These are phyloP conservation scores for Cunninghamia lanceolata DNA, from an alignment of 75 land plant genomes.

Conservation along the genomic window DNA sequence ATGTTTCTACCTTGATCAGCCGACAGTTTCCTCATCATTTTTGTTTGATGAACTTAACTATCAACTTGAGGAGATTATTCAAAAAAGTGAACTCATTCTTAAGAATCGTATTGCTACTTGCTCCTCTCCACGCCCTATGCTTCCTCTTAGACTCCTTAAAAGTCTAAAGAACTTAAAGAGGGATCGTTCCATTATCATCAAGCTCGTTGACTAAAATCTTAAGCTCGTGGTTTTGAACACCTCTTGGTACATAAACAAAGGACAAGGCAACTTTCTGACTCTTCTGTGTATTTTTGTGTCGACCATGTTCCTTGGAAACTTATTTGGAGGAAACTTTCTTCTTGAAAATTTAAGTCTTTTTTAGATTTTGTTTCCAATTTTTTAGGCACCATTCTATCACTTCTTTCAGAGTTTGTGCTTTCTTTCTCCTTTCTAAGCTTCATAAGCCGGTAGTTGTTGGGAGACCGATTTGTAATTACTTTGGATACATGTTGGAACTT, in stretches of 20 bases:
- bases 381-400: no score
- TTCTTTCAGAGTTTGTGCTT: no score
- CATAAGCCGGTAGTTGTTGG: neutral
- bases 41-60: neutral
- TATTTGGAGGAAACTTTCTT: no score
- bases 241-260: no score
- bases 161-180: neutral
- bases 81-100: neutral
- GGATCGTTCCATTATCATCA: neutral
- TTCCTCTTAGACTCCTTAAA: neutral
- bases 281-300: no score
- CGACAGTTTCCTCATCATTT: neutral
- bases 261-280: no score
- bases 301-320: no score
- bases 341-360: no score
- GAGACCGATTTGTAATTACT: slow-evolving; percentile 1
- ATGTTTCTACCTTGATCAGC: neutral
- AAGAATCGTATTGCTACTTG: neutral
- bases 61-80: neutral
- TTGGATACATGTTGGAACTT: neutral
- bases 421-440: no score
- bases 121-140: neutral
- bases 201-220: neutral
- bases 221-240: neutral
- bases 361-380: no score